Percentiles rank a stretch among this genome's conserved stretches.
phyloP scores from a whole-genome alignment of 169 alveolate genomes.

The Amoebophrya sp. region DNA sequence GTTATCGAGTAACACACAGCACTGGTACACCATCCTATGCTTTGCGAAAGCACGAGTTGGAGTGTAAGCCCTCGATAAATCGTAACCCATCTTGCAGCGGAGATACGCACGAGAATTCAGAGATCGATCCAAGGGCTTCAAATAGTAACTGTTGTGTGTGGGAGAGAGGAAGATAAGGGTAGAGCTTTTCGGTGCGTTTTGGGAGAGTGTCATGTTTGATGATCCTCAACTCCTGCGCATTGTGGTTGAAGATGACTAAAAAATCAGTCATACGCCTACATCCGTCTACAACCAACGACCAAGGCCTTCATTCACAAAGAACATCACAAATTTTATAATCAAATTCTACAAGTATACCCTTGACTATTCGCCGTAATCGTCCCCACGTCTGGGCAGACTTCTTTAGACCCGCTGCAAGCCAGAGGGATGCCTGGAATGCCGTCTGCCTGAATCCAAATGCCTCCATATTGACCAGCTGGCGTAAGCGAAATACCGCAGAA shows the following conservation, averaged over 20 bases:
- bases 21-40: not conserved
- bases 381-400: not conserved
- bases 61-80: not conserved
- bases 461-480: not conserved
- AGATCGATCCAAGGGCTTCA: not conserved
- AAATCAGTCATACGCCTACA: too few relatives aligned
- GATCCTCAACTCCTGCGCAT: too few relatives aligned
- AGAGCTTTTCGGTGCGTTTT: too few relatives aligned
- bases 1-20: not conserved
- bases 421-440: not conserved
- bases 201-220: too few relatives aligned
- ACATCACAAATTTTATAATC: not conserved
- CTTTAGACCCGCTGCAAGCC: not conserved
- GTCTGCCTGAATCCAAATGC: constrained; percentile 12
- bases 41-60: not conserved
- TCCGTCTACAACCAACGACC: too few relatives aligned
- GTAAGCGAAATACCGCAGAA: not conserved
- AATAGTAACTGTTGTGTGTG: not conserved
- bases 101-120: not conserved
- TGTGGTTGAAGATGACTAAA: not conserved
- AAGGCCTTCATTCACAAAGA: too few relatives aligned
- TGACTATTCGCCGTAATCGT: not conserved
- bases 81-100: not conserved
- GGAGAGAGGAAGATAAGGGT: too few relatives aligned
- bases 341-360: not conserved